A percentile compares a stretch with the other conserved stretches of the same genome.
These are phyloP conservation scores for Cyclostephanos invisitatus DNA, from an alignment of 108 stramenopile species.

Conservation along the genomic window DNA sequence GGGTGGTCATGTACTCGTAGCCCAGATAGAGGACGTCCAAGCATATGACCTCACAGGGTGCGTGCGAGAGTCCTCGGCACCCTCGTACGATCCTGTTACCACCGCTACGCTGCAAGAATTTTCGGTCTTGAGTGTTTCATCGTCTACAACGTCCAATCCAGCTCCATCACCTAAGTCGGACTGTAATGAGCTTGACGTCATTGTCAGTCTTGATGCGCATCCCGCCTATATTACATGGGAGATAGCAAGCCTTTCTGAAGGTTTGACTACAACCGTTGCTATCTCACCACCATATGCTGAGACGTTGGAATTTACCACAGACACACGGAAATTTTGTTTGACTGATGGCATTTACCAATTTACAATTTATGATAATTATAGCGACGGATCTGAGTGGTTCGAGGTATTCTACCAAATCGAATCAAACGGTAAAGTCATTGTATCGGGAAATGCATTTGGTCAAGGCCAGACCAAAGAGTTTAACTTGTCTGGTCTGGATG, in stretches of 20 bases:
- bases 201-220: constrained; percentile 19
- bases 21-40: constrained; percentile 1
- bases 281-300: constrained; percentile 5
- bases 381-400: constrained; percentile 11
- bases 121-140: neutral
- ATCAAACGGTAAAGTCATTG: constrained; percentile 11
- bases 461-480: constrained; percentile 16
- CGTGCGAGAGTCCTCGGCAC: neutral
- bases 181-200: constrained; percentile 8
- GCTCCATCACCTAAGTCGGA: constrained; percentile 3
- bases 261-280: constrained; percentile 4
- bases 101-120: neutral
- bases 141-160: neutral
- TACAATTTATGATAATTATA: constrained; percentile 24
- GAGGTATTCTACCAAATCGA: neutral
- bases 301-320: constrained; percentile 11
- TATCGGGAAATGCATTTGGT: constrained; percentile 15
- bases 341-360: constrained; percentile 16
- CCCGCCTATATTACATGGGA: constrained; percentile 21
- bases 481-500: neutral
- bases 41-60: constrained; percentile 18
- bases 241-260: neutral
- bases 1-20: constrained; percentile 11
- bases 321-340: constrained; percentile 13
- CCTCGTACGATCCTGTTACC: neutral